A percentile compares a stretch with the other conserved stretches of the same genome.
Conservation (phyloP, 2,329 filamentous ascomycete species). For the Scedosporium dehoogii region DNA sequence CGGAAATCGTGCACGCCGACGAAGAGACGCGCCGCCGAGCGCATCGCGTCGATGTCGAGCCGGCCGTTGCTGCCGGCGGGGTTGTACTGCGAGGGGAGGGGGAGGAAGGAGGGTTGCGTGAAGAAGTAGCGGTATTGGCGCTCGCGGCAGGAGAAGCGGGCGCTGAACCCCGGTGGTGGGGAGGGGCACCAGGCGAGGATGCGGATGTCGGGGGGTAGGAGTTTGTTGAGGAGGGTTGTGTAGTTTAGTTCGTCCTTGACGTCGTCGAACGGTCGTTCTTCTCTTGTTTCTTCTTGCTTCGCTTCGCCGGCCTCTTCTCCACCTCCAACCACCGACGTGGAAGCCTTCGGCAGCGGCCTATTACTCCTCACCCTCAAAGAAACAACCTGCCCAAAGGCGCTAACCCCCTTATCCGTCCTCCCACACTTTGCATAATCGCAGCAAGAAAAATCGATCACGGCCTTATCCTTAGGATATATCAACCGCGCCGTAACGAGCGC, state of each 20-base stretch:
- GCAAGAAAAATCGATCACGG: conserved; percentile 65
- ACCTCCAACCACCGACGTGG: conserved; percentile 11
- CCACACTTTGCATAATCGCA: conserved; percentile 94
- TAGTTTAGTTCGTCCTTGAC: conserved; percentile 78
- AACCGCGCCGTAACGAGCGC: conserved; percentile 73
- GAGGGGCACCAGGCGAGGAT: conserved; percentile 87
- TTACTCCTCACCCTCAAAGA: conserved; percentile 74
- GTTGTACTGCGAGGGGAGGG: conserved; percentile 31
- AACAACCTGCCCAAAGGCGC: conserved; percentile 93
- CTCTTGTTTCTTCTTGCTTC: conserved; percentile 14
- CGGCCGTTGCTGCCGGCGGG: conserved; percentile 41
- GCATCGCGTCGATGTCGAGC: conserved; percentile 84
- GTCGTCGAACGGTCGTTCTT: conserved; percentile 45
- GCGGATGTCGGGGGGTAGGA: conserved; percentile 82
- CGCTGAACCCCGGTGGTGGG: conserved; percentile 71
- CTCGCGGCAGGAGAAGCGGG: conserved; percentile 86
- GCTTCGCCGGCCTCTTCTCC: conserved; percentile 14
- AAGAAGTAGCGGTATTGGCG: conserved; percentile 96
- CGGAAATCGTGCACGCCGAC: conserved; percentile 87
- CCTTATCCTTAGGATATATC: conserved; percentile 59
- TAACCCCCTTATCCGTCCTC: conserved; percentile 85
- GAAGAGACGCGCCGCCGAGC: conserved; percentile 65
- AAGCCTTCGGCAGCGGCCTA: conserved; percentile 40
- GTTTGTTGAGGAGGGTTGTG: conserved; percentile 69
- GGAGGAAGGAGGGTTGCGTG: conserved; percentile 80